Evolutionary conservation across 2,329 filamentous ascomycete genomes (phyloP).

Genomic region (Fusarium sp.): DNA sequence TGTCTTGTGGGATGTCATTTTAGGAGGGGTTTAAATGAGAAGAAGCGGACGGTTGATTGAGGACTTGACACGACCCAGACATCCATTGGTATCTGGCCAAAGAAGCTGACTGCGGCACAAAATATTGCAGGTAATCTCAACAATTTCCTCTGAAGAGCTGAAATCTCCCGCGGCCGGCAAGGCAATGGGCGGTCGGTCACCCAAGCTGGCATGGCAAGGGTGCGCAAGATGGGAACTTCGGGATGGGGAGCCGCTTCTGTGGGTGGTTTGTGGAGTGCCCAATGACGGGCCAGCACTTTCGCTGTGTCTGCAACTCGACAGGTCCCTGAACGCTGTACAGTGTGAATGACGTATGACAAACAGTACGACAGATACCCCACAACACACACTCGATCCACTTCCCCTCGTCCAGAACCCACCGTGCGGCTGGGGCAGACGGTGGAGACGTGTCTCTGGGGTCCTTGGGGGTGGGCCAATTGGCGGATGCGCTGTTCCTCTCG

Average conservation of each 20-base stretch:
- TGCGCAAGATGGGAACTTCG: conserved; percentile 1
- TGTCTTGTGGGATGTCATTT: neutral
- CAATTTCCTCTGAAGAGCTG: neutral
- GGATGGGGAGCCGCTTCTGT: conserved; percentile 30
- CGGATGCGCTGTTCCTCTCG: neutral
- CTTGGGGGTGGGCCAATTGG: conserved; percentile 28
- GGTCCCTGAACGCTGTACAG: conserved; percentile 16
- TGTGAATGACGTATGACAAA: neutral
- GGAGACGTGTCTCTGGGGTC: conserved; percentile 14
- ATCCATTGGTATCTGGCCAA: neutral
- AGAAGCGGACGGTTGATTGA: neutral
- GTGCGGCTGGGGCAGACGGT: conserved; percentile 37
- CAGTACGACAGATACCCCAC: conserved; percentile 31
- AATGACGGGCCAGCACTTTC: conserved; percentile 18
- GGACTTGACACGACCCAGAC: neutral
- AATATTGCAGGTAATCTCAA: neutral
- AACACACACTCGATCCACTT: conserved; percentile 32
- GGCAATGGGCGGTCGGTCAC: conserved; percentile 25
- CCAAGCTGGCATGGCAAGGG: neutral
- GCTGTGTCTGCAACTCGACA: conserved; percentile 18
- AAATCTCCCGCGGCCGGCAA: conserved; percentile 36
- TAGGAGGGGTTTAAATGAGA: neutral
- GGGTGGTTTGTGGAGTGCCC: conserved; percentile 27
- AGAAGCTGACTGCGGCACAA: neutral
- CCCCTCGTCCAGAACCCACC: conserved; percentile 40